Conservation (phyloP, 2,329 filamentous ascomycete species). For the Aurifilum marmelostoma region DNA sequence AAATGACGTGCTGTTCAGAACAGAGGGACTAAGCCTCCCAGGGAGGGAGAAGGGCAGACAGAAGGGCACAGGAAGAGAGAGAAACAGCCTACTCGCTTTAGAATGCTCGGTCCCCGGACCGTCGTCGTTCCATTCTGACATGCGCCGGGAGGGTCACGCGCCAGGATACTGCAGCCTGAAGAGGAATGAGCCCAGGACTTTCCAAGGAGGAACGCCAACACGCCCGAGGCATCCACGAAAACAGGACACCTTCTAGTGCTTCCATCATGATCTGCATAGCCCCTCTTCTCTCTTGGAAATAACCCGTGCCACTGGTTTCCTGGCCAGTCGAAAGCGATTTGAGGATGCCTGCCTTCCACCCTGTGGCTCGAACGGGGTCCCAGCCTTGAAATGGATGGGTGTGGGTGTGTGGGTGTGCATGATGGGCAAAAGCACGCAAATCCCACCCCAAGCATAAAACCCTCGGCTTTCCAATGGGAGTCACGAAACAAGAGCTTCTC, state of each 20-base stretch:
- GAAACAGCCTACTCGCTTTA: not conserved
- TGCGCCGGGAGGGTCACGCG: not conserved
- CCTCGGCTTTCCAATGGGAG: not conserved
- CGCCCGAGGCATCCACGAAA: not conserved
- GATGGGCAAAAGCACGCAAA: not conserved
- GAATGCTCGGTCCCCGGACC: not conserved
- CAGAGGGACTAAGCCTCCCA: not conserved
- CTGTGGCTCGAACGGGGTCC: not conserved
- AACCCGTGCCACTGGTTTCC: not conserved
- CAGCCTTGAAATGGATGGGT: not conserved
- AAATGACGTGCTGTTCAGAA: not conserved
- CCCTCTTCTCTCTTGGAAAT: not conserved
- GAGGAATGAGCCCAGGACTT: not conserved
- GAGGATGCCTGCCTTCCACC: not conserved
- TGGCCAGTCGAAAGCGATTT: not conserved
- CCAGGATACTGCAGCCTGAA: not conserved
- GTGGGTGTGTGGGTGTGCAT: not conserved
- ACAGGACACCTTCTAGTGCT: not conserved
- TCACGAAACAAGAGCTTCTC: not conserved
- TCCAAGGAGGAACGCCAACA: not conserved
- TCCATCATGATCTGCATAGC: not conserved
- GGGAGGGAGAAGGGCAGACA: not conserved
- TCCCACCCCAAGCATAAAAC: not conserved
- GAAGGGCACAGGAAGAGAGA: too few species aligned
- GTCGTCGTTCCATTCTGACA: slow-evolving; percentile 8